Evolutionary conservation across 73 alveolate species (phyloP).

Genomic region (Tetrahymena borealis): DNA sequence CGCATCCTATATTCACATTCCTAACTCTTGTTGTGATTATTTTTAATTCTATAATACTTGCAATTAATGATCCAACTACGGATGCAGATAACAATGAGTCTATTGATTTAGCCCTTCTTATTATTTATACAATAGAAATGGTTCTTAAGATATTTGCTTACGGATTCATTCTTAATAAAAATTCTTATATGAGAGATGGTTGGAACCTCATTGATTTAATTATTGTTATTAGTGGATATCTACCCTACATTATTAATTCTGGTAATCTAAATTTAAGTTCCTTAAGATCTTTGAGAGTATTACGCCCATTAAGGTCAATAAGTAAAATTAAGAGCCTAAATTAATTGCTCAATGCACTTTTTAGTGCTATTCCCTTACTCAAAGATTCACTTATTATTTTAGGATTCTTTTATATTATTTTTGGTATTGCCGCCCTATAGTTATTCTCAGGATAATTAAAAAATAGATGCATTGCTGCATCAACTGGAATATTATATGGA

Average conservation of each 20-base stretch:
- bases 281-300: conserved; percentile 77
- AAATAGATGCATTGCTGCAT: conserved; percentile 59
- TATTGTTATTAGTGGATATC: conserved; percentile 67
- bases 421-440: conserved; percentile 86
- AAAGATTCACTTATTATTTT: conserved; percentile 69
- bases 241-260: conserved; percentile 29
- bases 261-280: conserved; percentile 45
- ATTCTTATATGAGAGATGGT: conserved; percentile 68
- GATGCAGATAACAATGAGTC: neutral
- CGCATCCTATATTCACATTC: conserved; percentile 13
- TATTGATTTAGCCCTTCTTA: conserved; percentile 22
- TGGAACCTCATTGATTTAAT: conserved; percentile 74
- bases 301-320: conserved; percentile 88
- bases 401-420: conserved; percentile 71
- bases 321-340: conserved; percentile 73
- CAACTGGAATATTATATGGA: conserved; percentile 52
- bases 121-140: conserved; percentile 40
- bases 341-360: conserved; percentile 66
- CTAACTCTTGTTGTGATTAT: conserved; percentile 20
- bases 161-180: conserved; percentile 43
- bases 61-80: conserved; percentile 75
- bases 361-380: conserved; percentile 67
- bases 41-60: conserved; percentile 61
- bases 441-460: conserved; percentile 66
- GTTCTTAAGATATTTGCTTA: conserved; percentile 37